Percentiles rank a stretch among this genome's conserved stretches.
phyloP scores from a whole-genome alignment of 2,329 filamentous ascomycete species.

The Talaromyces sp. region DNA sequence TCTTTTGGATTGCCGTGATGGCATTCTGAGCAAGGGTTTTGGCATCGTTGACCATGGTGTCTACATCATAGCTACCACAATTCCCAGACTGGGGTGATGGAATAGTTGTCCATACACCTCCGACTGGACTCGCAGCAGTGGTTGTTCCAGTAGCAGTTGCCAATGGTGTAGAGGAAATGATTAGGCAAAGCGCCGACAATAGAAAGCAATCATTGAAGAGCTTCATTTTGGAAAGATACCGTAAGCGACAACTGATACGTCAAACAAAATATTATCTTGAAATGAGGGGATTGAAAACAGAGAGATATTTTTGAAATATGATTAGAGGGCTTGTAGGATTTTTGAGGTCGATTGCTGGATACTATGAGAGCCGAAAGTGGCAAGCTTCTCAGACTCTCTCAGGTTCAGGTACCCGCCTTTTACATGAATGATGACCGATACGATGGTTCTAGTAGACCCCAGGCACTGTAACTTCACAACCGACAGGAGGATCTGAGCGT shows the following conservation, averaged over 20 bases:
- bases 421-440: neutral
- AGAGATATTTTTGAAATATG: neutral
- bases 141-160: neutral
- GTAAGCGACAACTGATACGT: neutral
- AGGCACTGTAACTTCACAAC: neutral
- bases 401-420: neutral
- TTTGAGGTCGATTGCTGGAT: neutral
- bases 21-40: neutral
- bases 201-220: neutral
- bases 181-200: neutral
- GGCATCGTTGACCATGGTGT: constrained; percentile 4
- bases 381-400: neutral
- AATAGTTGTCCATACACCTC: neutral
- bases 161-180: neutral
- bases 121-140: neutral
- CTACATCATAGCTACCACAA: neutral
- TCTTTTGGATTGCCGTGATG: neutral
- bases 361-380: neutral
- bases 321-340: neutral
- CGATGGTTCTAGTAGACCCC: neutral
- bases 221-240: neutral
- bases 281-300: neutral
- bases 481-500: neutral
- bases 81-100: neutral
- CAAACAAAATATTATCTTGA: neutral